phyloP scores from a whole-genome alignment of 2,329 filamentous ascomycete species.

The Diplodia scrobiculata region DNA sequence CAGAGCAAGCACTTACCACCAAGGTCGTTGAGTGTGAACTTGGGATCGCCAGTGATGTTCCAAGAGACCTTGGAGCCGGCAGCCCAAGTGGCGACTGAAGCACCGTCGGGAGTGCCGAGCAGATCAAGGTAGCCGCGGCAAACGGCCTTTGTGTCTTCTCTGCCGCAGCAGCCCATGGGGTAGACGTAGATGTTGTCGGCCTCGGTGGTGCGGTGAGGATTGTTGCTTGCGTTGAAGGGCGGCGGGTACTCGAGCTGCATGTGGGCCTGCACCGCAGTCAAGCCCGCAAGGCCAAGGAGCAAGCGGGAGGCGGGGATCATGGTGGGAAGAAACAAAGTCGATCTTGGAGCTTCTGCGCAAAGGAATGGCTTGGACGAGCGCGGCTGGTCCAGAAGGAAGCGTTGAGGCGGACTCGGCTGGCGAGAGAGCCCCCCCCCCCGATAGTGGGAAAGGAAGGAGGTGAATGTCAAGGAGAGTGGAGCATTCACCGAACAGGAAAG shows the following conservation, averaged over 20 bases:
- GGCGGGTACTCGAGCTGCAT: slow-evolving; percentile 28
- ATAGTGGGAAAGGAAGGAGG: neutral
- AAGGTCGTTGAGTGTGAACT: slow-evolving; percentile 12
- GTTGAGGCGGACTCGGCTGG: no score
- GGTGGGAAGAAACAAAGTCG: neutral
- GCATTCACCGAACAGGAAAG: slow-evolving; percentile 1
- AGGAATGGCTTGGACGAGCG: neutral
- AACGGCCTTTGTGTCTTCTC: slow-evolving; percentile 12
- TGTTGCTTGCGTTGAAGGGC: slow-evolving; percentile 27
- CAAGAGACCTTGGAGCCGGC: slow-evolving; percentile 22
- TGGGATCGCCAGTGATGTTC: slow-evolving; percentile 23
- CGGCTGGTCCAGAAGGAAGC: neutral
- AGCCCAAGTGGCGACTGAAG: slow-evolving; percentile 24
- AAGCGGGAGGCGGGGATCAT: neutral
- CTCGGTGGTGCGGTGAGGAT: slow-evolving; percentile 17
- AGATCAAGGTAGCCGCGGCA: slow-evolving; percentile 27
- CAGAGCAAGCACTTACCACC: slow-evolving; percentile 5
- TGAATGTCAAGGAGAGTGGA: neutral
- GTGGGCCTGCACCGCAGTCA: slow-evolving; percentile 26
- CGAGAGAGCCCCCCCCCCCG: neutral
- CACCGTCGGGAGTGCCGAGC: slow-evolving; percentile 25
- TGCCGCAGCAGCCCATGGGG: slow-evolving; percentile 27
- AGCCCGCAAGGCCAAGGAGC: slow-evolving; percentile 8
- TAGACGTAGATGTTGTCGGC: slow-evolving; percentile 24
- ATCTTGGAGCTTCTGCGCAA: neutral